These are phyloP conservation scores for thale cress (Arabidopsis thaliana) DNA, from an alignment of 345 rosid genomes.

Conservation along the genomic window DNA sequence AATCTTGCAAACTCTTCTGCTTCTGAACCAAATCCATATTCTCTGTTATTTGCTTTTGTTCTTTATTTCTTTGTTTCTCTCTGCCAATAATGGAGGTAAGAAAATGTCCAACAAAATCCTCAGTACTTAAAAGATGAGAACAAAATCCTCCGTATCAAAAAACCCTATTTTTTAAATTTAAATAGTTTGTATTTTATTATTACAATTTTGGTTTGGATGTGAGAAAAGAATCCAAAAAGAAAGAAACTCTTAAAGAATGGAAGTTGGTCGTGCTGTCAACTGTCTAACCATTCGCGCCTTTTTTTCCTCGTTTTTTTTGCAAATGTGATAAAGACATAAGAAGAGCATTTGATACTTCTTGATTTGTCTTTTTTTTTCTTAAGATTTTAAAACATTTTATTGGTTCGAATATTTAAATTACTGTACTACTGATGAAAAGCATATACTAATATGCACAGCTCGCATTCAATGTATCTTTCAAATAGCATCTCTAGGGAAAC, in stretches of 20 bases:
- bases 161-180: background rate
- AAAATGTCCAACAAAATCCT: conserved; percentile 33
- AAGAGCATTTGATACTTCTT: conserved; percentile 42
- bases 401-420: conserved; percentile 9
- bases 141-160: conserved; percentile 37
- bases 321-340: conserved; percentile 32
- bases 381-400: background rate
- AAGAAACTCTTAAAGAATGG: conserved; percentile 30
- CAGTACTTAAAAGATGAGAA: conserved; percentile 33
- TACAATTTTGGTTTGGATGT: conserved; percentile 24
- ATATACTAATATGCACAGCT: conserved; percentile 20
- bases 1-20: conserved; percentile 78
- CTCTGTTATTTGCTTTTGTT: conserved; percentile 6
- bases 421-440: conserved; percentile 19
- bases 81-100: conserved; percentile 40
- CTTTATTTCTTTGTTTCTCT: conserved; percentile 34
- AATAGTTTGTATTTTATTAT: conserved; percentile 19
- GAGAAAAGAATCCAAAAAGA: conserved; percentile 36
- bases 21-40: conserved; percentile 81
- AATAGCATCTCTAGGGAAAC: conserved; percentile 5
- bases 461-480: conserved; percentile 37
- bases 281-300: conserved; percentile 38
- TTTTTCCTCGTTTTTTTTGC: conserved; percentile 24
- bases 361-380: background rate
- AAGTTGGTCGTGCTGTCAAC: conserved; percentile 42